Evolutionary conservation across 2,329 filamentous ascomycete species (phyloP), one percentile per base, ranked within the genome.

Genomic region (Diplodia mutila): DNA sequence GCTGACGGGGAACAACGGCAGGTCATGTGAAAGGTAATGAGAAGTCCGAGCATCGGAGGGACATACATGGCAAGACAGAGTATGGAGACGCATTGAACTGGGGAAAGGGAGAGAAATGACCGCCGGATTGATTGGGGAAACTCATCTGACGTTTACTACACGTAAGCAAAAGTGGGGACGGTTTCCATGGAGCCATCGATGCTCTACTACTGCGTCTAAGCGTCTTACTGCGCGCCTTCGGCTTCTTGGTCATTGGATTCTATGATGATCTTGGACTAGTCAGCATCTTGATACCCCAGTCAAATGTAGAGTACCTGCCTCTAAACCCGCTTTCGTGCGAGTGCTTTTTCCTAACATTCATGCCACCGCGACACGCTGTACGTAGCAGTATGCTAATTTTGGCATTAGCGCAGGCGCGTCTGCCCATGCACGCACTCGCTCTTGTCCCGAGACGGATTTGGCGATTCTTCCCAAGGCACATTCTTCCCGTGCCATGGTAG

Each of bases 21-120:
- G 59, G 46, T 25, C 29, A 63, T 51, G 12, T 51, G 59, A 21
- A 52, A n/a, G n/a, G n/a, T 34, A 51, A 51, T 49, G 48, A 34
- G 23, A 23, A 8, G 39, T 25, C 12, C 8, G 21, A 11, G 16
- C 9, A n/a, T 48, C 16, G 18, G 9, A 25, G 27, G 23, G 25
- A 11, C 25, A n/a, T 16, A 42, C 39, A 3, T 32, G 16, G 21
- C 9, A n/a, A 21, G 11, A 48, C 4, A n/a, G n/a, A 21, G 21
- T 9, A 25, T 59, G 55, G 55, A 7, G 42, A 16, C 11, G 34
- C 34, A 12, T 37, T 37, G 34, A 37, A 37, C 11, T 12, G 34
- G 27, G 14, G 3, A 53, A 46, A 14, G 29, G 16, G 37, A 49
- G 27, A 61, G 9, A 21, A 11, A 48, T 14, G 54, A 59, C n/a